A percentile compares a stretch with the other conserved stretches of the same genome.
These are phyloP conservation scores for Blastosporella zonata DNA, from an alignment of 1,284 basidiomycete species.

Conservation along the genomic window DNA sequence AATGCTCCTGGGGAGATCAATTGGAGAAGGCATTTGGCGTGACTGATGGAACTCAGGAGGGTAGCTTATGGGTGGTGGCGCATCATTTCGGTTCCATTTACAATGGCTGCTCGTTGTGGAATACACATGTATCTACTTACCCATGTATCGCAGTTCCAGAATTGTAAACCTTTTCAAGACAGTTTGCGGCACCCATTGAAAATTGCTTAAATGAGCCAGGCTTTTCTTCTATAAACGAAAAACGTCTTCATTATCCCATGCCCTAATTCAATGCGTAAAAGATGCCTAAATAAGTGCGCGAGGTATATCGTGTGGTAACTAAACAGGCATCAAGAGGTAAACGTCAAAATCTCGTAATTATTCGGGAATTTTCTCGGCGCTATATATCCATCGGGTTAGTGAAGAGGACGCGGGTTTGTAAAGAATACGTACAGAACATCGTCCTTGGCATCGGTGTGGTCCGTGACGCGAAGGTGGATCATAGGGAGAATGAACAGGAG, in stretches of 20 bases:
- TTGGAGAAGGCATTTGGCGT: too few species aligned
- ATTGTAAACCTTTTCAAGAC: too few species aligned
- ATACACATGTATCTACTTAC: too few species aligned
- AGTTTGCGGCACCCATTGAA: too few species aligned
- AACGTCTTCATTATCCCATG: not conserved
- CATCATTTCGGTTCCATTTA: too few species aligned
- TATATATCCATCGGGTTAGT: not conserved
- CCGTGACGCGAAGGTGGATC: conserved; percentile 50
- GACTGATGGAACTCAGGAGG: too few species aligned
- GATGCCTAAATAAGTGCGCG: not conserved
- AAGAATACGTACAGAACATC: conserved; percentile 38
- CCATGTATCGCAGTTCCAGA: too few species aligned
- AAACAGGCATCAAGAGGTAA: not conserved
- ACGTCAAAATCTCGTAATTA: not conserved
- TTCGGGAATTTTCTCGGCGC: conserved; percentile 6
- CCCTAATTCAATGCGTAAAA: not conserved
- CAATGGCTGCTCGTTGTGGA: too few species aligned
- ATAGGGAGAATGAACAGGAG: conserved; percentile 51
- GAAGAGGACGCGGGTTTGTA: not conserved
- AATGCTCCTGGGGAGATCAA: too few species aligned
- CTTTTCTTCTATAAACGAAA: not conserved
- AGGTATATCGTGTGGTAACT: conserved; percentile 3
- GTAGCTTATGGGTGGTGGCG: too few species aligned
- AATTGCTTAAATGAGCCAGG: too few species aligned
- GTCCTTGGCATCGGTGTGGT: conserved; percentile 45